Percentiles rank a stretch among this genome's conserved stretches.
phyloP scores from a whole-genome alignment of 2,329 filamentous ascomycete species.

The Pseudogymnoascus sp. region DNA sequence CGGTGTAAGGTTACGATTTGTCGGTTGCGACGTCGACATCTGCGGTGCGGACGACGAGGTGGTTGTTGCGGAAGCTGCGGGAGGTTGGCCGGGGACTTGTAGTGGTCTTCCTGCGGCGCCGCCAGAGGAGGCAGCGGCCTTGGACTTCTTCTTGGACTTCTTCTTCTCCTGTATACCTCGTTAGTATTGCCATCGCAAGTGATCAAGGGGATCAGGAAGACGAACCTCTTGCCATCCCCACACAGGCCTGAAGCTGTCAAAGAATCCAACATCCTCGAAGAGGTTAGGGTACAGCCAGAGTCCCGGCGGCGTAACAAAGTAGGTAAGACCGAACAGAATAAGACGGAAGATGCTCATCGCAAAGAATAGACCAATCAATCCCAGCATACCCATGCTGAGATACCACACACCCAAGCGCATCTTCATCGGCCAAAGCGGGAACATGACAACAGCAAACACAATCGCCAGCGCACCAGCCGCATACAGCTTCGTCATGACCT shows the following conservation, averaged over 20 bases:
- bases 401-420: conserved; percentile 95
- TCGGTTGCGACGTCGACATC: conserved; percentile 26
- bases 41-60: conserved; percentile 32
- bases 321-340: conserved; percentile 87
- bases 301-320: conserved; percentile 75
- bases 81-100: conserved; percentile 28
- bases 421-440: conserved; percentile 90
- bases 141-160: conserved; percentile 30
- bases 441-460: conserved; percentile 86
- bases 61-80: conserved; percentile 25
- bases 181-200: background rate
- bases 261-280: conserved; percentile 97
- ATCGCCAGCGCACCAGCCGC: conserved; percentile 71
- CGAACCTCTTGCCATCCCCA: conserved; percentile 98
- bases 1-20: conserved; percentile 34
- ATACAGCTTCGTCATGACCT: conserved; percentile 90
- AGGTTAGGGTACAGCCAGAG: conserved; percentile 98
- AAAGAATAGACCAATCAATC: conserved; percentile 88
- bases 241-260: conserved; percentile 90
- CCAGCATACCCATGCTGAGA: conserved; percentile 85
- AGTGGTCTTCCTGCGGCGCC: conserved; percentile 17
- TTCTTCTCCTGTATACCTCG: conserved; percentile 25
- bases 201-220: conserved; percentile 12
- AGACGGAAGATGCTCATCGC: conserved; percentile 95
- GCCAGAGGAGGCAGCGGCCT: conserved; percentile 24